These are phyloP conservation scores for Russula ochroleuca DNA, from an alignment of 768 basidiomycete species.

Conservation along the genomic window DNA sequence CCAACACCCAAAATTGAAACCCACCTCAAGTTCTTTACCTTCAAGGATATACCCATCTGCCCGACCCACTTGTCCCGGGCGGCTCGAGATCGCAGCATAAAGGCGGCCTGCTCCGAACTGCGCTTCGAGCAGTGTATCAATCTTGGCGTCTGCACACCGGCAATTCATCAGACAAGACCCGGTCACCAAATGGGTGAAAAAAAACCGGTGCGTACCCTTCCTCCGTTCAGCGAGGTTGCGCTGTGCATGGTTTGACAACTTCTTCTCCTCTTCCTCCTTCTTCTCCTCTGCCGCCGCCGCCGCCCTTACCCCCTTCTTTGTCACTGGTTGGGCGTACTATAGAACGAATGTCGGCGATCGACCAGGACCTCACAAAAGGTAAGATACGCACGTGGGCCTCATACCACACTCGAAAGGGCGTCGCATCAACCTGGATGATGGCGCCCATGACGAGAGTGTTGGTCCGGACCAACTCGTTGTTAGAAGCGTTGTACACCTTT, in stretches of 20 bases:
- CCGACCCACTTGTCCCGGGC: constrained; percentile 95
- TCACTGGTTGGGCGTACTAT: constrained; percentile 92
- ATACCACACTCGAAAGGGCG: constrained; percentile 99
- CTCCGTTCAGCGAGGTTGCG: constrained; percentile 85
- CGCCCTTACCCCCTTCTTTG: constrained; percentile 77
- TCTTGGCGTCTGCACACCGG: constrained; percentile 64
- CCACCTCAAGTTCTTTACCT: constrained; percentile 96
- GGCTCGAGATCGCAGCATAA: constrained; percentile 87
- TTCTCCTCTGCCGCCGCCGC: constrained; percentile 46
- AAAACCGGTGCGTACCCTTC: constrained; percentile 56
- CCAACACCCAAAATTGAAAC: constrained; percentile 28
- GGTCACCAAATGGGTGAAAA: not conserved
- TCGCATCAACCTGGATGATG: constrained; percentile 96
- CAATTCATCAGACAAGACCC: constrained; percentile 11
- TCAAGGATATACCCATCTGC: constrained; percentile 97
- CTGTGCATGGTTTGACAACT: constrained; percentile 87
- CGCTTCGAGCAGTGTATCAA: constrained; percentile 82
- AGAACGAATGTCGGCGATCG: constrained; percentile 13
- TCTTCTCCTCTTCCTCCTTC: constrained; percentile 56
- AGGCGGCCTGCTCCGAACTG: constrained; percentile 95
- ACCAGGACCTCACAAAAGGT: constrained; percentile 3
- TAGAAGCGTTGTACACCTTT: constrained; percentile 97
- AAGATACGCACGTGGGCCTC: constrained; percentile 81
- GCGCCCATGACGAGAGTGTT: constrained; percentile 98
- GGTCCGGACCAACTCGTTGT: constrained; percentile 99